Percentiles rank a stretch among this genome's conserved stretches.
phyloP scores from a whole-genome alignment of 306 rosid genomes.

The Canavalia ensiformis region DNA sequence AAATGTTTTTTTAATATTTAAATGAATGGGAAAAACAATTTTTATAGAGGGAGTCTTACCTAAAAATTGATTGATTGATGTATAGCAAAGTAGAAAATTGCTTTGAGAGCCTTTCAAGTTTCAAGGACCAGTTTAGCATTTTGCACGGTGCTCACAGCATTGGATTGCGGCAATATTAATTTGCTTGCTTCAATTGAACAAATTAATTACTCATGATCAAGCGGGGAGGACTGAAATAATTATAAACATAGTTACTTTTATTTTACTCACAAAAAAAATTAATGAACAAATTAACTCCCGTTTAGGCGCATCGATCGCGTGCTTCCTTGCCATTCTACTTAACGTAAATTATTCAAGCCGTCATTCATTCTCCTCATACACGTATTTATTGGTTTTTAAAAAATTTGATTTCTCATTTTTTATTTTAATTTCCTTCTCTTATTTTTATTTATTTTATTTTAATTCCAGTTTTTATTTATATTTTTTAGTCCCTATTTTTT shows the following conservation, averaged over 20 bases:
- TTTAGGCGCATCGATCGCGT: too few species aligned
- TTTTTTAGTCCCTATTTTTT: too few species aligned
- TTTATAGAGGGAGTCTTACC: neutral
- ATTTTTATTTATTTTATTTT: too few species aligned
- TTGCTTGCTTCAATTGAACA: neutral
- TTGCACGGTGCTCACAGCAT: neutral
- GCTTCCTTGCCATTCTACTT: conserved; percentile 5
- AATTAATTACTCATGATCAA: too few species aligned
- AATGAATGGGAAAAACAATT: neutral
- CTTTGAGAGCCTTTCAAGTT: neutral
- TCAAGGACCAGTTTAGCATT: neutral
- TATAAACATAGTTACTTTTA: too few species aligned
- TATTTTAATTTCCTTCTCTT: too few species aligned
- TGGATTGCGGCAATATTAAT: neutral
- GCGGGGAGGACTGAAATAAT: too few species aligned
- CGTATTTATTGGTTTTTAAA: neutral
- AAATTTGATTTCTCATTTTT: too few species aligned
- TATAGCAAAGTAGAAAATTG: neutral
- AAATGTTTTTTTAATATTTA: neutral
- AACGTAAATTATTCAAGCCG: neutral
- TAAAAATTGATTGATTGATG: neutral
- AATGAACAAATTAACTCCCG: neutral
- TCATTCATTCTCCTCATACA: neutral
- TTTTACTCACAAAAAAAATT: too few species aligned
- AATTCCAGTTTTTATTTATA: too few species aligned